A percentile compares a stretch with the other conserved stretches of the same genome.
phyloP scores from a whole-genome alignment of 768 basidiomycete species.

The Tricholoma matsutake region DNA sequence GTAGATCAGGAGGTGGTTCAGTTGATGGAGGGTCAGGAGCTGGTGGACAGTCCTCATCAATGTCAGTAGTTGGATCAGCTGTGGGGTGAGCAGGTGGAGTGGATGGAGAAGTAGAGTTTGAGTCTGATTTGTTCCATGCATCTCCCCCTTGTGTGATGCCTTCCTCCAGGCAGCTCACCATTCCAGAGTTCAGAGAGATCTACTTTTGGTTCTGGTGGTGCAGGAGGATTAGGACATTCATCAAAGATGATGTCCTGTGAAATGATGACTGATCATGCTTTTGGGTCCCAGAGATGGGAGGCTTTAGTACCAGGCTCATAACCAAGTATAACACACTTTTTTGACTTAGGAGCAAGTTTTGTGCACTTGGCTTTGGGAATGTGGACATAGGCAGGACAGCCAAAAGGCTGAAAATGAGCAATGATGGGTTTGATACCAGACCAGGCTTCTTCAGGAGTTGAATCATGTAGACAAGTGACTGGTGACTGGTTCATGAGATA shows the following conservation, averaged over 20 bases:
- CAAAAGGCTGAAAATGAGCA: too few relatives aligned
- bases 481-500: too few relatives aligned
- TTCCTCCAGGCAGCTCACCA: background rate
- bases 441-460: too few relatives aligned
- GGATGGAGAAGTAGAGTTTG: background rate
- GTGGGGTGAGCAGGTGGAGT: background rate
- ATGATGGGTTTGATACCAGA: too few relatives aligned
- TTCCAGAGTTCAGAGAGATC: too few relatives aligned
- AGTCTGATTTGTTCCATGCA: background rate
- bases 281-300: background rate
- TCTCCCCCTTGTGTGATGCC: too few relatives aligned
- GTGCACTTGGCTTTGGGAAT: background rate
- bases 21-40: background rate
- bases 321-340: too few relatives aligned
- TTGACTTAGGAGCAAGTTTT: too few relatives aligned
- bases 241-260: too few relatives aligned
- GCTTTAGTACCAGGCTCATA: too few relatives aligned
- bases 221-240: too few relatives aligned
- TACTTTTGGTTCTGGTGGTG: too few relatives aligned
- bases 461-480: background rate
- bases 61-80: background rate
- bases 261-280: background rate
- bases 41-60: background rate
- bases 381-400: background rate
- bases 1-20: background rate